phyloP scores from a whole-genome alignment of 2,329 filamentous ascomycete genomes.

The Talaromyces albobiverticillius region DNA sequence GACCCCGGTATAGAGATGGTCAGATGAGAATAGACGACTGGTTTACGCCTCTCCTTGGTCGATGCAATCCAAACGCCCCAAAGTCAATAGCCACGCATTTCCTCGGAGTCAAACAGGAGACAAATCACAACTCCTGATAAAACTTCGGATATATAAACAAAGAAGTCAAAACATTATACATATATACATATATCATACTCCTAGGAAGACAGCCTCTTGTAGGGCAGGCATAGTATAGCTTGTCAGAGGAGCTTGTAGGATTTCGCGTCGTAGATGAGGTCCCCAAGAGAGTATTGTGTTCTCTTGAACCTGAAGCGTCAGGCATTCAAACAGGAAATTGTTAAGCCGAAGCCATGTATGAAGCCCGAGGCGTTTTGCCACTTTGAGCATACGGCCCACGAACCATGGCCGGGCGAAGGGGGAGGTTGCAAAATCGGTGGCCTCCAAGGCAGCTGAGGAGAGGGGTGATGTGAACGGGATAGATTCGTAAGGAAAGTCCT shows the following conservation, averaged over 20 bases:
- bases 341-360: conserved; percentile 35
- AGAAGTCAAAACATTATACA: not conserved
- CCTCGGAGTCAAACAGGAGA: no score
- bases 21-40: no score
- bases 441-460: not conserved
- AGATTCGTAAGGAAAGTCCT: conserved; percentile 23
- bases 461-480: not conserved
- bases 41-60: conserved; percentile 1
- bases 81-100: not conserved
- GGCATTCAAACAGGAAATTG: conserved; percentile 34
- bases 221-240: conserved; percentile 28
- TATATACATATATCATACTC: not conserved
- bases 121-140: not conserved
- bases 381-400: conserved; percentile 38
- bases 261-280: conserved; percentile 31
- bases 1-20: no score
- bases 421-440: conserved; percentile 21
- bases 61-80: conserved; percentile 2
- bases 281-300: conserved; percentile 29
- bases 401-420: conserved; percentile 38
- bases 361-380: conserved; percentile 34
- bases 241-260: conserved; percentile 35
- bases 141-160: not conserved
- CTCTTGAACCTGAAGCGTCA: conserved; percentile 28
- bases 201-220: conserved; percentile 9